Base-by-base conservation (phyloP, 352 stramenopile genomes). In the Plasmopara muralis region DNA sequence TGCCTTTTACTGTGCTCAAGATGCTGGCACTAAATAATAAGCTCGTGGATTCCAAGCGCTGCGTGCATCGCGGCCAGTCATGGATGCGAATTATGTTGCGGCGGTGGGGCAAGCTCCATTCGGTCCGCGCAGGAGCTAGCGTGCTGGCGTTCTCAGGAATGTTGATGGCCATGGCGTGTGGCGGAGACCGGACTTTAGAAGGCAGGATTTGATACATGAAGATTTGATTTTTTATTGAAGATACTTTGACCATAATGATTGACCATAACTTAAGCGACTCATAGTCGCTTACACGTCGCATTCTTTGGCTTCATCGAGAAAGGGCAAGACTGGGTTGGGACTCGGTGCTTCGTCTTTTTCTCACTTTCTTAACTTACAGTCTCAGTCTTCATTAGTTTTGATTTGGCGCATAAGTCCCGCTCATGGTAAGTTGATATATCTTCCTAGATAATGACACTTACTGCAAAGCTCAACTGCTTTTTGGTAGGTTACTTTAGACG, bases 11-110 rank as follows among this genome's bases (percentile, higher is more conserved):
- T 9, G 55, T 83, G 38, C 53, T 68, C 25, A 75, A 70, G 50
- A 88, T 90, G 77, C 63, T 90, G 14, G 60, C 62, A 40, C 56
- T 88, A 28, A 90, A 90, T 55, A 48, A 65, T 31, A 66, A 78
- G 50, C 66, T 88, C 42, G 62, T 82, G 25, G 72, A 87, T 60
- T 70, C 77, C 5, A 64, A 62, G 41, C 31, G 39, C 28, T 77
- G 71, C 49, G 50, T 68, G 28, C 58, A 66, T 15, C 54, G 69
- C 4, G 67, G 77, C 12, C 58, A 65, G 14, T 58, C 31, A 30
- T 86, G 70, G 71, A 74, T 87, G 52, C 63, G 74, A 45, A 50
- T 64, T 30, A 82, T 75, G 69, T 64, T 90, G 7, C 43, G 47
- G 28, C 53, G 69, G 1, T 90, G 80, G 80, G 73, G 66, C 0